Percentiles rank a stretch among this genome's conserved stretches.
Evolutionary conservation across 805 yeast species (phyloP).

Genomic region (Candida ficus): DNA sequence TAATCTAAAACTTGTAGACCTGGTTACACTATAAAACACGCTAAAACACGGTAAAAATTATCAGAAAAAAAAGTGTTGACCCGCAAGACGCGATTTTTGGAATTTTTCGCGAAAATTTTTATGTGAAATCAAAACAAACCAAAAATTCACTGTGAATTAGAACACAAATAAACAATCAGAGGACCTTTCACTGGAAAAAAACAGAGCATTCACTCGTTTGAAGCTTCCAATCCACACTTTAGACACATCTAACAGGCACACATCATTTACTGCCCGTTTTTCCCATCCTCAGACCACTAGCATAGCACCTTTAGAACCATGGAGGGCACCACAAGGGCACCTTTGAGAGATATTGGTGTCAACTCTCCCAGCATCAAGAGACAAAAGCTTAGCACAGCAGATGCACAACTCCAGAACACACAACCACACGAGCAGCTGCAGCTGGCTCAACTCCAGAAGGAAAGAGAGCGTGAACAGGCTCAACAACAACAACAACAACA

Average conservation of each 20-base stretch:
- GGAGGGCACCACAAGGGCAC: constrained; percentile 17
- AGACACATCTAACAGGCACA: too few species aligned
- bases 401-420: constrained; percentile 1
- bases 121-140: constrained; percentile 5
- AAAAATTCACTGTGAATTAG: neutral
- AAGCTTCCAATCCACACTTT: neutral
- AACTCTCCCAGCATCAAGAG: constrained; percentile 26
- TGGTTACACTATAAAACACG: too few species aligned
- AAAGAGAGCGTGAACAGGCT: constrained; percentile 2
- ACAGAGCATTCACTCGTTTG: too few species aligned
- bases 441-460: neutral
- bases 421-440: constrained; percentile 1
- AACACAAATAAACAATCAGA: too few species aligned
- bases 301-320: constrained; percentile 3
- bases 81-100: constrained; percentile 10
- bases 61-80: neutral
- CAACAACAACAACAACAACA: constrained; percentile 6
- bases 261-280: too few species aligned
- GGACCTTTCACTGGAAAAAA: neutral
- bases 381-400: constrained; percentile 15
- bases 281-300: neutral
- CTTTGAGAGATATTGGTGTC: constrained; percentile 21
- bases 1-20: neutral
- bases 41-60: too few species aligned
- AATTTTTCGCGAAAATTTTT: neutral